Base-by-base conservation (phyloP, 192 early-diverging fungal species). In the Podila epigama region DNA sequence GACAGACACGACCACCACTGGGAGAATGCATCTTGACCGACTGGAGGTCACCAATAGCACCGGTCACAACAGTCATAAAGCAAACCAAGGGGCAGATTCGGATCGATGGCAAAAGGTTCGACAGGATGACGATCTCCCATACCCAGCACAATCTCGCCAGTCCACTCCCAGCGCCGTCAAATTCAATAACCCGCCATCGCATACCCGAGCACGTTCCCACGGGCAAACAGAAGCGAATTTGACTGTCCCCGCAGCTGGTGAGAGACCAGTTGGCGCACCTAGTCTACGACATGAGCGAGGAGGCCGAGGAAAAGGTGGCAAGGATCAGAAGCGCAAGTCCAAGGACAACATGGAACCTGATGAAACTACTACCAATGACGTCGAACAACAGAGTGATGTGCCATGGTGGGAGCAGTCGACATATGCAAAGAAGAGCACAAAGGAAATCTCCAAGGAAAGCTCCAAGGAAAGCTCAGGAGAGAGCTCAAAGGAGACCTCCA, bases 361-460 rank as follows among this genome's bases (percentile, higher is more conserved):
- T 15, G 63, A 51, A 1, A 3, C 27, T 2, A 51, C n/a, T n/a
- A n/a, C n/a, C n/a, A n/a, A 57, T 5, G 60, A 65, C 16, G 51
- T 41, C 18, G 16, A 59, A 25, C 51, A 63, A 8, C 54, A 58
- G 25, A 54, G 44, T 3, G 55, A 37, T 11, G 54, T 53, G 16
- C 66, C 61, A 8, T 77, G 73, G 73, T 77, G 73, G 73, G 73
- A 77, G 27, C 66, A 77, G 27, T 63, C 73, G 18, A 77, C 73
- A 0, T 77, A 77, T 53, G 56, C 10, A 25, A 18, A 32, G 25
- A 25, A 27, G 56, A 50, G 20, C 31, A 16, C 33, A 32, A 36
- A 25, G 36, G 39, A 57, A 33, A 7, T 12, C 12, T 5, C 13
- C 32, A 64, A 40, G 27, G 22, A 37, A 44, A 53, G 18, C n/a